Percentiles rank a stretch among this genome's conserved stretches.
phyloP scores from a whole-genome alignment of 148 eudicot genomes.

The Spergularia marina region DNA sequence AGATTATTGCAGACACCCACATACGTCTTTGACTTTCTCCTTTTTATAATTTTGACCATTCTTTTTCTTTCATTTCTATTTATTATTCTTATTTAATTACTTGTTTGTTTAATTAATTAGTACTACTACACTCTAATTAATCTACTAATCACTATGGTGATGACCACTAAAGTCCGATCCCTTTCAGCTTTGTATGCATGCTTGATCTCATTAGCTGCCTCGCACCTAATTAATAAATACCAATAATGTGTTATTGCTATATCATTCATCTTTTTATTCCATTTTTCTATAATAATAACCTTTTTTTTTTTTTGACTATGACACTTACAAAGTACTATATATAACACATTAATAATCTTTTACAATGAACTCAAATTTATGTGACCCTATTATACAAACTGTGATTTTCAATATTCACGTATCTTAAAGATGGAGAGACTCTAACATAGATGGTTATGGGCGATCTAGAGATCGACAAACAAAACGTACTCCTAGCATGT shows the following conservation, averaged over 20 bases:
- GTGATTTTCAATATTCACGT: too few relatives aligned
- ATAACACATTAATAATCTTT: too few relatives aligned
- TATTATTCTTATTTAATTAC: neutral
- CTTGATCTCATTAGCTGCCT: constrained; percentile 4
- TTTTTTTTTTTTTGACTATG: neutral
- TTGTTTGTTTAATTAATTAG: neutral
- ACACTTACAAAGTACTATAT: neutral
- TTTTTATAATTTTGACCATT: neutral
- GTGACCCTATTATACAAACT: too few relatives aligned
- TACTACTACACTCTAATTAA: too few relatives aligned
- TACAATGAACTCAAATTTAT: neutral
- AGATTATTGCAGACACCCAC: neutral
- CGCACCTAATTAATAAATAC: neutral
- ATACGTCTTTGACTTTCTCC: constrained; percentile 19
- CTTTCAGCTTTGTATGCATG: too few relatives aligned
- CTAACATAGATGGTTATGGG: too few relatives aligned
- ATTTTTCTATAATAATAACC: neutral
- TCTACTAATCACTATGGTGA: too few relatives aligned
- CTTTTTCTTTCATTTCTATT: neutral
- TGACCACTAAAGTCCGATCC: too few relatives aligned
- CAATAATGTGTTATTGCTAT: neutral
- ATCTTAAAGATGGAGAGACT: too few relatives aligned
- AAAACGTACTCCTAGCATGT: too few relatives aligned
- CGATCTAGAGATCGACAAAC: too few relatives aligned
- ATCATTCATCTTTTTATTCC: neutral